Evolutionary conservation across 2,329 filamentous ascomycete genomes (phyloP), one percentile per base, ranked within the genome.

Genomic region (Apiospora kogelbergensis): DNA sequence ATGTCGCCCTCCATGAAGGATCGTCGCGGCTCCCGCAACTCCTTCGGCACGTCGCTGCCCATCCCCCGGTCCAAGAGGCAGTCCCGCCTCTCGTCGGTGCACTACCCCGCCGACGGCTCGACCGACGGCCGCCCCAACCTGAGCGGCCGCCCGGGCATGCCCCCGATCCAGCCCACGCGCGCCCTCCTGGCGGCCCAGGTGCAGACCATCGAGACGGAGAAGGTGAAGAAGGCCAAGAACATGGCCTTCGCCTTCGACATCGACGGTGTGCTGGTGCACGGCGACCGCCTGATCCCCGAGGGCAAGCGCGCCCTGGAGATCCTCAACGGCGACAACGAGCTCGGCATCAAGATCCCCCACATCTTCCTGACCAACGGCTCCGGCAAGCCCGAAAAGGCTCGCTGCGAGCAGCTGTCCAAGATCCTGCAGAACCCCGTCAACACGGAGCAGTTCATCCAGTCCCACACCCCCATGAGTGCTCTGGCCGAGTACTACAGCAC

Each of bases 211-310:
- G 84, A 87, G 73, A 80, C 85, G 68, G 86, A 90, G 74, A 92
- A 91, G 82, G 91, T 92, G 20, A 81, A 81, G 40, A 86, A 86
- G 69, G 91, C 90, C 69, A 93, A 93, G 85, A 90, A 93, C 82
- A 93, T 94, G 90, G 90, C 90, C 7, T 94, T 94, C 73, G 92
- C 90, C 75, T 95, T 94, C 72, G 92, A 94, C 80, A 91, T 92
- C 70, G 92, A 94, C 75, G 91, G 91, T 83, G 91, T 94, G 69
- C 84, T 93, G 30, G 91, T 93, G 68, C 91, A 93, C 80, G 90
- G 90, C 76, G 90, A 91, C 80, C 84, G 90, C 69, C 81, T 91
- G 69, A 93, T 93, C 71, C 89, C 89, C 53, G 87, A 92, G 81
- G 90, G 89, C 70, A 84, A 87, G 75, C 85, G 88, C 69, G 88